Percentiles rank a stretch among this genome's conserved stretches.
phyloP scores from a whole-genome alignment of 768 basidiomycete genomes.

The Xerocomellus chrysenteron region DNA sequence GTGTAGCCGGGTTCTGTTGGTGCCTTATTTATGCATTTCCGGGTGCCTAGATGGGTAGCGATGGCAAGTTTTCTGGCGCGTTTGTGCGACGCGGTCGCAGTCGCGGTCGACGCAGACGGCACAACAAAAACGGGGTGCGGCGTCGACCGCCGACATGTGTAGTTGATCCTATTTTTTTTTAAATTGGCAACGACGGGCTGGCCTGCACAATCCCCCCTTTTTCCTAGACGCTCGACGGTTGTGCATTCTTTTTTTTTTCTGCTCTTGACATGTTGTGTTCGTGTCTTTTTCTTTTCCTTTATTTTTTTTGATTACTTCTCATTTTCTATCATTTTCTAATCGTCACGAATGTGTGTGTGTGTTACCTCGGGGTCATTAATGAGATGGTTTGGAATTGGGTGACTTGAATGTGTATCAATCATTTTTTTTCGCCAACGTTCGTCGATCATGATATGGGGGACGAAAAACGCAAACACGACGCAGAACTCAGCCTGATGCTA shows the following conservation, averaged over 20 bases:
- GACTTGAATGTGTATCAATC: not conserved
- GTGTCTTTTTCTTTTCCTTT: not conserved
- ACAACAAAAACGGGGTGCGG: not conserved
- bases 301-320: not conserved
- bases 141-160: conserved; percentile 12
- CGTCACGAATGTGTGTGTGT: not conserved
- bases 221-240: too few relatives aligned
- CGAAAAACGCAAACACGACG: too few relatives aligned
- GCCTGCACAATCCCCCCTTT: conserved; percentile 11
- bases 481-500: not conserved
- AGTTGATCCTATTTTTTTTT: not conserved
- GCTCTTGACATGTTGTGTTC: not conserved
- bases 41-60: conserved; percentile 22
- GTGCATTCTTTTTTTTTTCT: not conserved
- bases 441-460: too few relatives aligned
- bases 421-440: too few relatives aligned
- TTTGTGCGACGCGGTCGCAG: not conserved
- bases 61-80: conserved; percentile 2
- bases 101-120: not conserved
- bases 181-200: conserved; percentile 20
- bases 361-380: not conserved
- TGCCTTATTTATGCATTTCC: conserved; percentile 26
- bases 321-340: not conserved
- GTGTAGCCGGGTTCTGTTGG: conserved; percentile 21
- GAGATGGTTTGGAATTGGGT: not conserved